Percentiles rank a stretch among this genome's conserved stretches.
These are phyloP conservation scores for Yamadazyma blattariae DNA, from an alignment of 1,139 yeast genomes.

Conservation along the genomic window DNA sequence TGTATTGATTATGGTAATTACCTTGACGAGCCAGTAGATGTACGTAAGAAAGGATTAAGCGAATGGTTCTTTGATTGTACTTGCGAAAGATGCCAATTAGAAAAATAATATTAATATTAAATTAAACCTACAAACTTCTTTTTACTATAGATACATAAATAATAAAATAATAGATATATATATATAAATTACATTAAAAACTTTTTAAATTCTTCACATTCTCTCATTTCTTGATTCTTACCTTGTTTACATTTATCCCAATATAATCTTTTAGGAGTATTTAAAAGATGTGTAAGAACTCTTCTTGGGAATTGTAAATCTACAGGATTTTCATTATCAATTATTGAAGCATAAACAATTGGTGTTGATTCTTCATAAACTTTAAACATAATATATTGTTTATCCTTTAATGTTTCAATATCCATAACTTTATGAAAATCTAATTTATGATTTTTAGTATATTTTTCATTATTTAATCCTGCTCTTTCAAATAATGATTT, in stretches of 20 bases:
- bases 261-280: constrained; percentile 56
- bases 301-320: constrained; percentile 81
- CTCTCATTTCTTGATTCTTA: constrained; percentile 53
- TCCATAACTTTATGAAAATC: constrained; percentile 35
- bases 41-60: constrained; percentile 42
- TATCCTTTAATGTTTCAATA: constrained; percentile 22
- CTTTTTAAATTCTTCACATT: constrained; percentile 56
- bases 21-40: constrained; percentile 35
- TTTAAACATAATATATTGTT: constrained; percentile 38
- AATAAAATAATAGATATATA: no score
- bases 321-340: constrained; percentile 28
- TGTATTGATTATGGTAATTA: constrained; percentile 64
- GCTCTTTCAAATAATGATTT: constrained; percentile 36
- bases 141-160: no score
- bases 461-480: constrained; percentile 49
- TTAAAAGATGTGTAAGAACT: constrained; percentile 60
- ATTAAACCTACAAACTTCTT: no score
- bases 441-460: constrained; percentile 39
- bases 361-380: constrained; percentile 19
- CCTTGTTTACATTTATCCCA: constrained; percentile 77
- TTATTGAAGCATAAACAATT: constrained; percentile 19
- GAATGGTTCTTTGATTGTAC: constrained; percentile 66
- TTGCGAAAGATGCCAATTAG: constrained; percentile 43
- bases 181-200: constrained; percentile 32
- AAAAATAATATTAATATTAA: not conserved